phyloP scores from a whole-genome alignment of 1,284 basidiomycete species.

The Earliella scabrosa region DNA sequence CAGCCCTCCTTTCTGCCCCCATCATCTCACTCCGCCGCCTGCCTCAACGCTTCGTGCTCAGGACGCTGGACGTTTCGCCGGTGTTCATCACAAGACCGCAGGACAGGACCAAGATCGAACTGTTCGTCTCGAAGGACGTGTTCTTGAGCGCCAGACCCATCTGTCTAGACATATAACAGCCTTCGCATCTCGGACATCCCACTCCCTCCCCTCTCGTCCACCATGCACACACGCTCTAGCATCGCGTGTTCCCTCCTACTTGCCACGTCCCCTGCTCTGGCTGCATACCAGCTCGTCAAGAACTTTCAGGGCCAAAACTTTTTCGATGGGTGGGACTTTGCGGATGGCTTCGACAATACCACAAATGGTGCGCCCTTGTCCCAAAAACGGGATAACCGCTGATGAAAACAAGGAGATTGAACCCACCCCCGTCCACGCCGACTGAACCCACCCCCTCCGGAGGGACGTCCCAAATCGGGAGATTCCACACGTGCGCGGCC shows the following conservation, averaged over 20 bases:
- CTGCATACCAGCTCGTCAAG: constrained; percentile 14
- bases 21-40: too few species aligned
- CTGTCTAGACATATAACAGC: not conserved
- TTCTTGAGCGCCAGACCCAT: not conserved
- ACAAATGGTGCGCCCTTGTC: constrained; percentile 38
- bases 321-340: constrained; percentile 60
- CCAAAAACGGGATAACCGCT: too few species aligned
- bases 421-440: not conserved
- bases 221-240: not conserved
- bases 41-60: too few species aligned
- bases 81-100: too few species aligned
- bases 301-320: constrained; percentile 50
- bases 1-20: too few species aligned
- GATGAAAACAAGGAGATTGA: too few species aligned
- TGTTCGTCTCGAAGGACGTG: too few species aligned
- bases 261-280: not conserved
- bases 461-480: too few species aligned
- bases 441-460: too few species aligned
- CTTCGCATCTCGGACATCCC: not conserved
- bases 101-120: too few species aligned
- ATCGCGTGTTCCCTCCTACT: not conserved
- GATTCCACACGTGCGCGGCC: too few species aligned
- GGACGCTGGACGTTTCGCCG: too few species aligned
- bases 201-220: not conserved
- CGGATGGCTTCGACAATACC: constrained; percentile 53